Percentiles rank a stretch among this genome's conserved stretches.
Evolutionary conservation across 345 rosid genomes (phyloP).

Genomic region (Corchorus capsularis): DNA sequence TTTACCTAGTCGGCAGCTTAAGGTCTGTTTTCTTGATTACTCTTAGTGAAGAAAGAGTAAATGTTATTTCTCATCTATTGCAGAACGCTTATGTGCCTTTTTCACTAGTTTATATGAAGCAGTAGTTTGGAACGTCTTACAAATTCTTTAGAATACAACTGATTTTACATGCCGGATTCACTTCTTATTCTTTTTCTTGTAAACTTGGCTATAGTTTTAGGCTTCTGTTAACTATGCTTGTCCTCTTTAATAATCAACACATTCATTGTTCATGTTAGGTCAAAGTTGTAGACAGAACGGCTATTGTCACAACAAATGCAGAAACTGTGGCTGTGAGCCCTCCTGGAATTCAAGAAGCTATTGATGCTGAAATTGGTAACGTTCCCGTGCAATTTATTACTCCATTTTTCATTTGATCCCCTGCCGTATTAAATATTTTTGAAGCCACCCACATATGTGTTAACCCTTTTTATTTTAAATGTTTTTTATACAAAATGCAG

Average conservation of each 20-base stretch:
- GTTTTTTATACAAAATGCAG: conserved; percentile 37
- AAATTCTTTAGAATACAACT: background rate
- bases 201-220: background rate
- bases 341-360: conserved; percentile 84
- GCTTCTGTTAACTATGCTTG: conserved; percentile 10
- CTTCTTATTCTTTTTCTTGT: background rate
- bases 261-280: conserved; percentile 45
- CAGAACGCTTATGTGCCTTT: background rate
- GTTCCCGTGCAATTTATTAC: background rate
- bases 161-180: background rate
- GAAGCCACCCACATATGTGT: background rate
- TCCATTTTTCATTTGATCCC: background rate
- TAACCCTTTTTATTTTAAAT: background rate
- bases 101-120: background rate
- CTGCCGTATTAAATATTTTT: background rate
- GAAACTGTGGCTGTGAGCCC: conserved; percentile 82
- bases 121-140: background rate
- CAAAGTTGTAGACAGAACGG: conserved; percentile 84
- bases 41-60: background rate
- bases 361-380: conserved; percentile 70
- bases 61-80: background rate
- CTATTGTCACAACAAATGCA: conserved; percentile 67
- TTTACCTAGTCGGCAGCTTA: conserved; percentile 88
- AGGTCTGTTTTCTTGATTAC: conserved; percentile 45
- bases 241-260: background rate